These are phyloP conservation scores for Emmonsiellopsis sp. DNA, from an alignment of 2,329 filamentous ascomycete genomes.

Conservation along the genomic window DNA sequence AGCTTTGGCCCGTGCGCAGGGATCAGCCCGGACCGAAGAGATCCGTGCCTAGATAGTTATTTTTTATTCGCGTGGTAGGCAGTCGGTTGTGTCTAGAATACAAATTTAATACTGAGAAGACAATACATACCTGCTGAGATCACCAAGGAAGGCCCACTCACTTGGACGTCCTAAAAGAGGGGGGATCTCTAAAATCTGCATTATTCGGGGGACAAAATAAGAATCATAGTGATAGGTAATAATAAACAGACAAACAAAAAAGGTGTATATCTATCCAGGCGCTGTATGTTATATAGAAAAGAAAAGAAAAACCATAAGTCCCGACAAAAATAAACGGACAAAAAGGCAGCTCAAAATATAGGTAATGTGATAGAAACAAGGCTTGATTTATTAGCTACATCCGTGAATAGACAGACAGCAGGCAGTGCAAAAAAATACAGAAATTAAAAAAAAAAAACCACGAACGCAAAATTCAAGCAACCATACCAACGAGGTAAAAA, in stretches of 20 bases:
- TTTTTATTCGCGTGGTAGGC: no score
- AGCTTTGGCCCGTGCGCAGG: no score
- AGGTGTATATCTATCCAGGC: not conserved
- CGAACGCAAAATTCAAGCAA: not conserved
- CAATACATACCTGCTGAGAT: no score
- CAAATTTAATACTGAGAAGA: no score
- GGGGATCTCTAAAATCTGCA: no score
- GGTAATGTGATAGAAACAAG: not conserved
- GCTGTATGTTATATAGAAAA: not conserved
- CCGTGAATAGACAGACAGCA: not conserved
- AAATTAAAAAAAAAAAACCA: not conserved
- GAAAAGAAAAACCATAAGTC: not conserved
- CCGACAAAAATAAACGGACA: not conserved
- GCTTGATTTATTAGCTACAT: not conserved
- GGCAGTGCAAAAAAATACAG: not conserved
- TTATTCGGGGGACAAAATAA: no score
- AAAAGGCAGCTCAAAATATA: not conserved
- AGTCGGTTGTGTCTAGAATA: no score
- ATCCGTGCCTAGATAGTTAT: no score
- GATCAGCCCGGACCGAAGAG: no score
- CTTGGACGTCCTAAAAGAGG: no score
- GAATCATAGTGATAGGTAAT: not conserved
- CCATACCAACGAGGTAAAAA: not conserved
- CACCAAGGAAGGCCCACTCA: no score
- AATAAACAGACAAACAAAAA: not conserved